Conservation (phyloP, 768 basidiomycete genomes). For the Coprinellus micaceus region DNA sequence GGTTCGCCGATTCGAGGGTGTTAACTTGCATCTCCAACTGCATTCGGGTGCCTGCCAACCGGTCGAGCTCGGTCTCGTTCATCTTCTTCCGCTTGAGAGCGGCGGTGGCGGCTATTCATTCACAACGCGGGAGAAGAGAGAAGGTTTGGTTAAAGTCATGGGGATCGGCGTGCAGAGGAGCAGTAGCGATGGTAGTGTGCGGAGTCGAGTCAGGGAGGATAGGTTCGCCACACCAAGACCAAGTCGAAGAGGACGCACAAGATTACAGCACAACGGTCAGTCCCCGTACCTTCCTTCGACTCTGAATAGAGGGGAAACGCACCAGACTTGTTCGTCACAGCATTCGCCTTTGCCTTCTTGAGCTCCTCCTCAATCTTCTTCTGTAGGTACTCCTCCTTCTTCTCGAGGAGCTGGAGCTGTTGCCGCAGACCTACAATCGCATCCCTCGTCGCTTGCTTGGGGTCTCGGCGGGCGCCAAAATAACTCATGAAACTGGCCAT, state of each 20-base stretch:
- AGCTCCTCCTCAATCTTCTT: constrained; percentile 95
- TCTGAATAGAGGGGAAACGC: constrained; percentile 30
- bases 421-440: constrained; percentile 91
- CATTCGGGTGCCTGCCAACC: constrained; percentile 77
- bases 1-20: constrained; percentile 94
- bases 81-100: constrained; percentile 94
- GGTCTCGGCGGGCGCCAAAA: constrained; percentile 80
- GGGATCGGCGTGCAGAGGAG: background rate
- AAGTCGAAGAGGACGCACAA: background rate
- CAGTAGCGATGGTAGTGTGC: background rate
- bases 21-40: constrained; percentile 97
- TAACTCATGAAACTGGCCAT: constrained; percentile 83
- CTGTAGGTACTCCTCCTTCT: constrained; percentile 96
- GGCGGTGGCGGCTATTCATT: constrained; percentile 68
- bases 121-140: background rate
- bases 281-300: background rate
- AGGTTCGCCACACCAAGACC: background rate
- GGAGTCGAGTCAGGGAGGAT: background rate
- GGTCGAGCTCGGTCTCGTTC: constrained; percentile 81
- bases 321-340: constrained; percentile 91
- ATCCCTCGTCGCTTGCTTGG: constrained; percentile 82
- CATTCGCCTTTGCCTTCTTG: constrained; percentile 89
- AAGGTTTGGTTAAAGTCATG: background rate
- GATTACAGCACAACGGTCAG: background rate
- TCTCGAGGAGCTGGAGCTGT: constrained; percentile 95